phyloP scores from a whole-genome alignment of 306 rosid species.

The Rosa multiflora region DNA sequence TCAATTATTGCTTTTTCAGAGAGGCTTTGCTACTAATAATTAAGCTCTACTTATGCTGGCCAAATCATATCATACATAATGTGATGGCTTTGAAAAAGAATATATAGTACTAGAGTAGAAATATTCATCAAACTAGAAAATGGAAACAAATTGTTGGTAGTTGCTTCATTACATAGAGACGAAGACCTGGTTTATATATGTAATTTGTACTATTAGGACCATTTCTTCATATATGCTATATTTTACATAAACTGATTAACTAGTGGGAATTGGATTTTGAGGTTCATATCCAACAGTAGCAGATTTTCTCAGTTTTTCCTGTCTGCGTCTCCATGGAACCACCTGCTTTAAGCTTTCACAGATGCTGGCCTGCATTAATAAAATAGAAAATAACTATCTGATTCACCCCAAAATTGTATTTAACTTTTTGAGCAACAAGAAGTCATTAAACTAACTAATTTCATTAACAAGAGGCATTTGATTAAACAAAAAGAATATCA shows the following conservation, averaged over 20 bases:
- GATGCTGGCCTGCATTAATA: slow-evolving; percentile 57
- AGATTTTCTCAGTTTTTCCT: slow-evolving; percentile 30
- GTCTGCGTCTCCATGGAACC: slow-evolving; percentile 80
- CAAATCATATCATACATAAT: neutral
- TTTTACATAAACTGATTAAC: neutral
- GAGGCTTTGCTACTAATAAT: neutral
- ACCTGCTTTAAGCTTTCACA: slow-evolving; percentile 77
- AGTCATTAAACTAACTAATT: neutral
- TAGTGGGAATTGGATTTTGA: slow-evolving; percentile 1
- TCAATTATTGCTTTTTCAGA: neutral
- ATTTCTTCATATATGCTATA: neutral
- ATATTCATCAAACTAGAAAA: neutral
- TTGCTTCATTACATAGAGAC: neutral
- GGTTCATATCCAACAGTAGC: slow-evolving; percentile 11
- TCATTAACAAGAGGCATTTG: neutral
- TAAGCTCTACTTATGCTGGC: neutral
- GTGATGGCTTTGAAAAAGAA: neutral
- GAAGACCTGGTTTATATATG: slow-evolving; percentile 1
- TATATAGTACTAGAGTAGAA: neutral
- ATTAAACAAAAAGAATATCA: neutral
- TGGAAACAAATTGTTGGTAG: neutral
- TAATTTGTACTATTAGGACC: neutral
- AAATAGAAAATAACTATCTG: slow-evolving; percentile 4
- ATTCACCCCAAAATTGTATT: neutral
- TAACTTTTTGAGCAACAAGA: neutral